Evolutionary conservation across 805 yeast genomes (phyloP), one percentile per base, ranked within the genome.

Genomic region (Lipomyces orientalis): DNA sequence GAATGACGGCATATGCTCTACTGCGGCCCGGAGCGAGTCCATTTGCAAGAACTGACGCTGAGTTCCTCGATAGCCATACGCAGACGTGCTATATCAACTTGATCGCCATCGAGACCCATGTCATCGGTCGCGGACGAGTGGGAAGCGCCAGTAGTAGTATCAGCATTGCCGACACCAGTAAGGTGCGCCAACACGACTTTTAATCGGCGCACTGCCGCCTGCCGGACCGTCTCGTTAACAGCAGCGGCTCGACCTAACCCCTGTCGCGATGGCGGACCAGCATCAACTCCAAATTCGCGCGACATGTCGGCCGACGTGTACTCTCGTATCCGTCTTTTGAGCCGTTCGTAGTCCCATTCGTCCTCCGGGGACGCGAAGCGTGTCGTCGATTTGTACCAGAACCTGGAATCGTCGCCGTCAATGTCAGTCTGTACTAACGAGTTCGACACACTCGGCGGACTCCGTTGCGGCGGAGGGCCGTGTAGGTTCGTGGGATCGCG

Each of bases 381-480:
- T 1, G 70, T 66, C 10, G 70, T 66, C 4, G 70, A 67, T 29
- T 65, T 65, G 56, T 67, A 67, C 71, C 71, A 67, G 39, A 60
- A 67, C 61, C 57, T 31, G 33, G 71, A 67, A 51, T 67, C 71
- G 39, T 65, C 69, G 56, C 71, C 71, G 57, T 67, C 71, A 22
- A 67, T 58, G n/a, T 63, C 66, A 7, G 66, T 57, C 61, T 67
- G 71, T 0, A 67, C 65, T n/a, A 67, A 64, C 12, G 68, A 64
- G 60, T 62, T 66, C 43, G 31, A 49, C 14, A 66, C 43, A 61
- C 51, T 60, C 49, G 54, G 62, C 19, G 3, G 33, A 22, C 9
- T 35, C 54, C 54, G 60, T 16, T 9, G 35, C 39, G 58, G 56
- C 55, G 12, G 2, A 4, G 25, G n/a, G 7, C 35, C 35, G 12